phyloP scores from a whole-genome alignment of 345 rosid species.

The Eucalyptus tenuipes region DNA sequence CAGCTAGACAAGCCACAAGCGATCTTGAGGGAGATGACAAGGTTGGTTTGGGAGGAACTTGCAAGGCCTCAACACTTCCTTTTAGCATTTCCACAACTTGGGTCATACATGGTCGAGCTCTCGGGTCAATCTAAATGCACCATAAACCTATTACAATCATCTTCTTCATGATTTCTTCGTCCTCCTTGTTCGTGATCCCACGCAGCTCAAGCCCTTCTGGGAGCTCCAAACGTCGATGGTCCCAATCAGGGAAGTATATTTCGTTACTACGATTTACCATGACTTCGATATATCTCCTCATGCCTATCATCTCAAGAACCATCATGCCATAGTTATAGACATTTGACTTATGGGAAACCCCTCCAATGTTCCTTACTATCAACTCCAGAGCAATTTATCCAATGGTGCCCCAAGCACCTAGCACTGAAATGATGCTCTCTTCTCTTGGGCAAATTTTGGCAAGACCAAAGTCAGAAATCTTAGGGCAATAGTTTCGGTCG shows the following conservation, averaged over 20 bases:
- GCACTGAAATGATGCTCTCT: conserved; percentile 13
- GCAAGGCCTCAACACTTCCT: too few relatives aligned
- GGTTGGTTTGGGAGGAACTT: too few relatives aligned
- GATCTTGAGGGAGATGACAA: neutral
- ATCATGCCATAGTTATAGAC: conserved; percentile 22
- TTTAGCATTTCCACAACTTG: too few relatives aligned
- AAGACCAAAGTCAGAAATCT: conserved; percentile 35
- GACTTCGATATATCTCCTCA: neutral
- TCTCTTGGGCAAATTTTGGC: conserved; percentile 16
- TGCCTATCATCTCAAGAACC: neutral
- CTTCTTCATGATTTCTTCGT: neutral
- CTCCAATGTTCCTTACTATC: conserved; percentile 12
- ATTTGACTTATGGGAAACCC: conserved; percentile 19
- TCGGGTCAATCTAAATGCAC: neutral
- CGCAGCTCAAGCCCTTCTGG: neutral
- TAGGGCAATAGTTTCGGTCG: conserved; percentile 17
- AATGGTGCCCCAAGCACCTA: conserved; percentile 4
- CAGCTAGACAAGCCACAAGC: neutral
- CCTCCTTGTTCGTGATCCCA: neutral
- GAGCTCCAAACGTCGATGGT: neutral
- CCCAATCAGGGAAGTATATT: neutral
- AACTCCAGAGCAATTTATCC: conserved; percentile 31
- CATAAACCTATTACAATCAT: neutral
- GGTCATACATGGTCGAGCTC: neutral
- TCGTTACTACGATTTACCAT: neutral